Conservation (phyloP, 495 filamentous ascomycete species). For the Jackrogersella minutella region DNA sequence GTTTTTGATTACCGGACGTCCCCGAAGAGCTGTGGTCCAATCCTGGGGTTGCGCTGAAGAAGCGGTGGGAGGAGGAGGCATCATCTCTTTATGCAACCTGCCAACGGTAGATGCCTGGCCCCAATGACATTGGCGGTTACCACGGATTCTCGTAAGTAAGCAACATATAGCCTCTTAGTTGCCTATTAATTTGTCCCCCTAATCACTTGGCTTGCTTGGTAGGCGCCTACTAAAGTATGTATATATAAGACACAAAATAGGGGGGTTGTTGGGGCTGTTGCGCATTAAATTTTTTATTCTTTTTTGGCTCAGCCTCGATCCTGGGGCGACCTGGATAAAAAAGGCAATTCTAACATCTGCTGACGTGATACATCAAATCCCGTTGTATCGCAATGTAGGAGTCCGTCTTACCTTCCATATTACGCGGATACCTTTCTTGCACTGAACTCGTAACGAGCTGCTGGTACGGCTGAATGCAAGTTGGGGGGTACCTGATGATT, state of each 20-base stretch:
- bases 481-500: conserved; percentile 30
- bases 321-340: conserved; percentile 24
- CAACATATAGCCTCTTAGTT: conserved; percentile 25
- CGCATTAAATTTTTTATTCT: conserved; percentile 1
- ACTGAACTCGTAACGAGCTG: conserved; percentile 23
- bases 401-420: conserved; percentile 27
- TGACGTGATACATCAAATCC: conserved; percentile 37
- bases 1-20: conserved; percentile 37
- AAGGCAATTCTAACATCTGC: conserved; percentile 12
- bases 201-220: not conserved
- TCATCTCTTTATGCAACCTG: conserved; percentile 33
- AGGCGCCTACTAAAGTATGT: conserved; percentile 2
- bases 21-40: conserved; percentile 35
- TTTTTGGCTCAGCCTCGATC: conserved; percentile 40
- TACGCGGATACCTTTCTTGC: conserved; percentile 1
- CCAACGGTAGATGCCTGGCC: conserved; percentile 36
- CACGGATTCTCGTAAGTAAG: conserved; percentile 14
- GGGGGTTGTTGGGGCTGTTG: not conserved
- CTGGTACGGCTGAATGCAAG: conserved; percentile 40
- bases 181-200: conserved; percentile 4
- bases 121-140: conserved; percentile 24
- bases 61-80: conserved; percentile 32
- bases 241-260: not conserved
- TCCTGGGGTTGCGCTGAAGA: conserved; percentile 40
- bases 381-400: conserved; percentile 12